phyloP scores from a whole-genome alignment of 1,139 yeast genomes.

The Geotrichum fermentans region DNA sequence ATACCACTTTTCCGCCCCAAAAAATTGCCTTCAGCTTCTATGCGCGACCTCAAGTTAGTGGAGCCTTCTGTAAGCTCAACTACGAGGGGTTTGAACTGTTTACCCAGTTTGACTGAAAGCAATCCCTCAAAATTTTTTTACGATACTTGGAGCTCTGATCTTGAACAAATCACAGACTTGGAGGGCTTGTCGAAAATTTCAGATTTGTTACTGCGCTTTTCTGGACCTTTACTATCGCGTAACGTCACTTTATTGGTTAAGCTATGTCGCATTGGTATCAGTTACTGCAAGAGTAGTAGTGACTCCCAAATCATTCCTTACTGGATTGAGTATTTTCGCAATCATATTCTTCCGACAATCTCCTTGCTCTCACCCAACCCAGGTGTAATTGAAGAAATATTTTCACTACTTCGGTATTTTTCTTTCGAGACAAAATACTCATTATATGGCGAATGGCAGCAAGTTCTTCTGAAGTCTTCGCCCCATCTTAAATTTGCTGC shows the following conservation, averaged over 20 bases:
- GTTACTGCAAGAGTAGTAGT: slow-evolving; percentile 29
- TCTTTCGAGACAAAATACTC: slow-evolving; percentile 65
- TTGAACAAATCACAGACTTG: slow-evolving; percentile 41
- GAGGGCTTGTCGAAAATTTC: slow-evolving; percentile 48
- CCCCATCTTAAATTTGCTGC: slow-evolving; percentile 59
- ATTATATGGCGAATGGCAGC: slow-evolving; percentile 78
- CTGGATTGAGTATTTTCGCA: slow-evolving; percentile 64
- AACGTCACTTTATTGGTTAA: slow-evolving; percentile 50
- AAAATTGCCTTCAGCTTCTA: slow-evolving; percentile 23
- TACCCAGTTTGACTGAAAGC: slow-evolving; percentile 19
- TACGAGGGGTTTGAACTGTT: slow-evolving; percentile 15
- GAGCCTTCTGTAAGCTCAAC: slow-evolving; percentile 14
- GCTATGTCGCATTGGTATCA: slow-evolving; percentile 54
- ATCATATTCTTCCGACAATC: slow-evolving; percentile 63
- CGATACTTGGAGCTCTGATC: slow-evolving; percentile 45
- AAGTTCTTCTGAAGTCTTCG: slow-evolving; percentile 50
- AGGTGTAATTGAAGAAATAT: slow-evolving; percentile 59
- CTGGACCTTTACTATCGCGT: slow-evolving; percentile 55
- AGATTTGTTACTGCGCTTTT: slow-evolving; percentile 48
- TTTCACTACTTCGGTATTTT: slow-evolving; percentile 49
- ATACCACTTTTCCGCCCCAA: slow-evolving; percentile 16
- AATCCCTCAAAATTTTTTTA: slow-evolving; percentile 46
- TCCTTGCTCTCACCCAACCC: slow-evolving; percentile 59
- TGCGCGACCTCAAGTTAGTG: slow-evolving; percentile 22
- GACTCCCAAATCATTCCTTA: slow-evolving; percentile 28